Base-by-base conservation (phyloP, 768 basidiomycete genomes). In the Pleurotus sapidus region DNA sequence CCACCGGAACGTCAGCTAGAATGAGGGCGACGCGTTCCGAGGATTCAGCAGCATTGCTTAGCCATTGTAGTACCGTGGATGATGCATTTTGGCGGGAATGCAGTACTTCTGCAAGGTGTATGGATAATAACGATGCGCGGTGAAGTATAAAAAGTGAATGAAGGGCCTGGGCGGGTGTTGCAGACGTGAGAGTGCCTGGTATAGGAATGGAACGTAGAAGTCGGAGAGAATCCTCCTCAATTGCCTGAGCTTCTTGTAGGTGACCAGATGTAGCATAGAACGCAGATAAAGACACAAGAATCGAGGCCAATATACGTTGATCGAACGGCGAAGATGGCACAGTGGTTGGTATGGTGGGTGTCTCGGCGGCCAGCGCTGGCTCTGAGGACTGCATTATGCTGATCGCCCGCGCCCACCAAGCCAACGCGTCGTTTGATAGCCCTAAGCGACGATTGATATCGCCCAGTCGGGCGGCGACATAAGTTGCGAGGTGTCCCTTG, bases 41-140 rank as follows among this genome's bases (percentile, higher is more conserved):
- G 6, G 84, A 84, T 61, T 84, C 77, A 9, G 87, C 88, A 3
- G 90, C 88, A 20, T 77, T 76, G 15, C 71, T 70, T 42, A 91
- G 72, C 73, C 78, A 82, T 63, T 81, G 77, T 25, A 88, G 73
- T 1, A 86, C 84, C 3, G 75, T 68, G 6, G 70, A 62, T 3
- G 72, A 64, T 23, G 81, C 74, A 14, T 68, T 59, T 23, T 64
- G 68, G 59, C 69, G 76, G 63, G 84, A 84, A 64, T 85, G 78
- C 8, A 83, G 70, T 9, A 92, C 88, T 70, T 92, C 88, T 0
- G 88, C 89, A 12, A 84, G 81, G 64, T 92, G 90, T 11, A 87
- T 75, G 12, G 85, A 85, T 47, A 92, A 70, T 9, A 92, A 72
- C n/a, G 90, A 83, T 14, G 87, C 83, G 40, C 88, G 86, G 59